These are phyloP conservation scores for Fraxinus platypoda DNA, from an alignment of 305 asterid genomes.

Conservation along the genomic window DNA sequence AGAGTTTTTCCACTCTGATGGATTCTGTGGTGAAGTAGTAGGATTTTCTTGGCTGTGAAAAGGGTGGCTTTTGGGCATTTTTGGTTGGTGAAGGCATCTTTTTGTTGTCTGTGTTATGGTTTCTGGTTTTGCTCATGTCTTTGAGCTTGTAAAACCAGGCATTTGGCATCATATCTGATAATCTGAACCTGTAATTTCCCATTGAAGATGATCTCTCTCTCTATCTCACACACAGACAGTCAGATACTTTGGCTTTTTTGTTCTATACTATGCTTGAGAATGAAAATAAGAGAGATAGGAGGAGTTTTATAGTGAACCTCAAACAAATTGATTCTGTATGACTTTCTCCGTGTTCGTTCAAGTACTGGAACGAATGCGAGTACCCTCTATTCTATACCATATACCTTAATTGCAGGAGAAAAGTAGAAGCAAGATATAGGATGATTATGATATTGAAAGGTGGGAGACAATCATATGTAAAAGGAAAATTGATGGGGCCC, in stretches of 20 bases:
- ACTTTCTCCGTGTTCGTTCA: background rate
- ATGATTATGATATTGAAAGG: slow-evolving; percentile 24
- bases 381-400: background rate
- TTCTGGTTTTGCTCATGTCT: slow-evolving; percentile 54
- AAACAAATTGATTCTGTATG: background rate
- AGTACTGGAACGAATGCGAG: background rate
- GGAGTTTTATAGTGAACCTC: slow-evolving; percentile 15
- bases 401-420: background rate
- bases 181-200: slow-evolving; percentile 71
- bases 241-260: background rate
- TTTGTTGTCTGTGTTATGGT: slow-evolving; percentile 34
- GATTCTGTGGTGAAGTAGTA: slow-evolving; percentile 45
- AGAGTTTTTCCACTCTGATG: slow-evolving; percentile 16
- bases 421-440: background rate
- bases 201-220: slow-evolving; percentile 24
- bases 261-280: background rate
- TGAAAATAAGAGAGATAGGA: background rate
- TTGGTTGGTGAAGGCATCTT: slow-evolving; percentile 19
- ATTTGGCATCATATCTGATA: slow-evolving; percentile 79
- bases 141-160: slow-evolving; percentile 90
- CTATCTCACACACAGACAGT: background rate
- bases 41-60: slow-evolving; percentile 42
- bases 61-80: slow-evolving; percentile 15
- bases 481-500: slow-evolving; percentile 21
- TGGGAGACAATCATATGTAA: slow-evolving; percentile 7